Evolutionary conservation across 768 basidiomycete genomes (phyloP).

Genomic region (Lanmaoa rubissima): DNA sequence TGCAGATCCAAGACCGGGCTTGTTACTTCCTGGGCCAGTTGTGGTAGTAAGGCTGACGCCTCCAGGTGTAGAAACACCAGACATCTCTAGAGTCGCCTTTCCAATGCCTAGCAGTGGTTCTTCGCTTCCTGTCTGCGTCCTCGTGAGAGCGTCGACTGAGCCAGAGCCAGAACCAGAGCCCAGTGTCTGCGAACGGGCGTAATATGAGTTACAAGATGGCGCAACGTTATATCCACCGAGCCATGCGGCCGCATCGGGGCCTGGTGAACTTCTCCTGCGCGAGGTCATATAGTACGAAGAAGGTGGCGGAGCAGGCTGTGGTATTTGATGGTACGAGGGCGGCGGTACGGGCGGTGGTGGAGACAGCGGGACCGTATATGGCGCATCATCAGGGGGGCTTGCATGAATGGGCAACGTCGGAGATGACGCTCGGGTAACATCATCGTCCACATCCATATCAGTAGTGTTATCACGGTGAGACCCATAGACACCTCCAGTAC

Average conservation of each 20-base stretch:
- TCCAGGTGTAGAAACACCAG: constrained; percentile 1
- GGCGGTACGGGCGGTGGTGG: constrained; percentile 22
- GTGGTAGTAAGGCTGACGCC: constrained; percentile 6
- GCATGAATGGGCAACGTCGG: constrained; percentile 23
- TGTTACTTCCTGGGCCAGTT: constrained; percentile 12
- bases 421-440: constrained; percentile 20
- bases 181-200: constrained; percentile 28
- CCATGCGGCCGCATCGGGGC: constrained; percentile 29
- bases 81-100: constrained; percentile 9
- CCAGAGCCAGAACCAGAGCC: constrained; percentile 27
- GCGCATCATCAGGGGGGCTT: constrained; percentile 11
- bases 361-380: constrained; percentile 21
- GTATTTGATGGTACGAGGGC: constrained; percentile 1
- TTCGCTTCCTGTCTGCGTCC: constrained; percentile 32
- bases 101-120: constrained; percentile 26
- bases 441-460: constrained; percentile 9
- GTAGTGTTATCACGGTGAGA: constrained; percentile 15
- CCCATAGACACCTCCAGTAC: constrained; percentile 29
- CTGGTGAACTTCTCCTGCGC: constrained; percentile 26
- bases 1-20: constrained; percentile 27
- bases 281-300: constrained; percentile 21
- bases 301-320: constrained; percentile 24
- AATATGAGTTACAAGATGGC: constrained; percentile 28
- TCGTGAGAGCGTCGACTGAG: constrained; percentile 27
- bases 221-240: constrained; percentile 22